phyloP scores from a whole-genome alignment of 805 yeast genomes.

The Starmerella ratchasimensis region DNA sequence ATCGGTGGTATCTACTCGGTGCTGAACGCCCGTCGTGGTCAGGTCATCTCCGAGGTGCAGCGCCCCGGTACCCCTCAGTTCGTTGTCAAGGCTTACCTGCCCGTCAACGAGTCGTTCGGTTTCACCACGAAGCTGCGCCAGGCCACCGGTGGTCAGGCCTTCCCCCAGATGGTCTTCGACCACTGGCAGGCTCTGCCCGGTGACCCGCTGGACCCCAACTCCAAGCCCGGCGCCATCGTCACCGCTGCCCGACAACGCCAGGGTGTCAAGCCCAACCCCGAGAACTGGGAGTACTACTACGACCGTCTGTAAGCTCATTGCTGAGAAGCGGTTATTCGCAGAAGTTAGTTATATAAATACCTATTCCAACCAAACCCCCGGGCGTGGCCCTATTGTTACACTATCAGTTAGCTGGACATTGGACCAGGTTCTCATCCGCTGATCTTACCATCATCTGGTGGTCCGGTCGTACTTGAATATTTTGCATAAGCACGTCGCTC shows the following conservation, averaged over 20 bases:
- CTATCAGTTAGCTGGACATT: no score
- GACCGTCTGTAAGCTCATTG: conserved; percentile 32
- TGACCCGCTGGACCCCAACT: conserved; percentile 79
- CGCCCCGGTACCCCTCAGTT: conserved; percentile 99
- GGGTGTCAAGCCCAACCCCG: conserved; percentile 94
- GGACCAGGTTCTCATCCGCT: no score
- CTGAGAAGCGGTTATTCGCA: no score
- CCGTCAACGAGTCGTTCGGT: conserved; percentile 99
- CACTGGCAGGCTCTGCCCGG: conserved; percentile 90
- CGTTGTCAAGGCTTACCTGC: conserved; percentile 99
- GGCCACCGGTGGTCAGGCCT: conserved; percentile 99
- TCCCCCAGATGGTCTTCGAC: conserved; percentile 99
- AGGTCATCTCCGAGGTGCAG: conserved; percentile 97
- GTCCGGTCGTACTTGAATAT: no score
- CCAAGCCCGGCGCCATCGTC: conserved; percentile 57
- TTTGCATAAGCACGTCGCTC: no score
- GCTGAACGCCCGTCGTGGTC: conserved; percentile 96
- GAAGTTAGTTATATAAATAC: no score
- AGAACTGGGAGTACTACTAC: conserved; percentile 98
- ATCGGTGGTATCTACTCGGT: conserved; percentile 99
- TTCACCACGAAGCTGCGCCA: conserved; percentile 99
- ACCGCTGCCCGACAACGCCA: conserved; percentile 75
- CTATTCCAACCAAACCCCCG: no score
- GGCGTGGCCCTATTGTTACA: no score
- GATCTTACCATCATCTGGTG: no score